Evolutionary conservation across 1,139 yeast species (phyloP).

Genomic region (Martiniozyma asiatica): DNA sequence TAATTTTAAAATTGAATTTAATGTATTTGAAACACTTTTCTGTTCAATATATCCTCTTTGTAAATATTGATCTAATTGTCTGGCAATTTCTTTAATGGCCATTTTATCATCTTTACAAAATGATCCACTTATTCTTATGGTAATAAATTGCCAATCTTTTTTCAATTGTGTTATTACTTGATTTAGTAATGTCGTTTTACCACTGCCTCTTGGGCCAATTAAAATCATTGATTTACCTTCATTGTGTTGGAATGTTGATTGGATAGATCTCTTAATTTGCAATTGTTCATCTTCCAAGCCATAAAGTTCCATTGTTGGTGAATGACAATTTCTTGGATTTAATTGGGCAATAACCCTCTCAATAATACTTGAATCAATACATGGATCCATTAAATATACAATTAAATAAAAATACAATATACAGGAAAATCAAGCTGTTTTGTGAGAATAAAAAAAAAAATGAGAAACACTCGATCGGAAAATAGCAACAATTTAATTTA

Average conservation of each 20-base stretch:
- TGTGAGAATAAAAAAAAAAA: too few relatives aligned
- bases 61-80: conserved; percentile 52
- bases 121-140: conserved; percentile 55
- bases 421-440: too few relatives aligned
- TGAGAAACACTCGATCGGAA: too few relatives aligned
- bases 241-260: conserved; percentile 51
- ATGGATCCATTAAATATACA: too few relatives aligned
- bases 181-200: conserved; percentile 58
- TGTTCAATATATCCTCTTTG: conserved; percentile 26
- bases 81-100: conserved; percentile 78
- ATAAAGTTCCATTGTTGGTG: conserved; percentile 13
- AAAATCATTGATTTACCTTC: conserved; percentile 77
- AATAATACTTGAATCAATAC: too few relatives aligned
- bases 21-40: conserved; percentile 39
- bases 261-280: conserved; percentile 45
- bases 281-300: conserved; percentile 25
- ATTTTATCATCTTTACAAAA: conserved; percentile 64
- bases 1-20: conserved; percentile 34
- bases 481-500: too few relatives aligned
- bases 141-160: conserved; percentile 37
- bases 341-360: conserved; percentile 5
- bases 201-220: conserved; percentile 72
- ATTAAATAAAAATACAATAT: too few relatives aligned
- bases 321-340: conserved; percentile 7
- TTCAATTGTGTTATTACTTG: conserved; percentile 39